These are phyloP conservation scores for Fusarium sp. DNA, from an alignment of 2,329 filamentous ascomycete genomes.

Conservation along the genomic window DNA sequence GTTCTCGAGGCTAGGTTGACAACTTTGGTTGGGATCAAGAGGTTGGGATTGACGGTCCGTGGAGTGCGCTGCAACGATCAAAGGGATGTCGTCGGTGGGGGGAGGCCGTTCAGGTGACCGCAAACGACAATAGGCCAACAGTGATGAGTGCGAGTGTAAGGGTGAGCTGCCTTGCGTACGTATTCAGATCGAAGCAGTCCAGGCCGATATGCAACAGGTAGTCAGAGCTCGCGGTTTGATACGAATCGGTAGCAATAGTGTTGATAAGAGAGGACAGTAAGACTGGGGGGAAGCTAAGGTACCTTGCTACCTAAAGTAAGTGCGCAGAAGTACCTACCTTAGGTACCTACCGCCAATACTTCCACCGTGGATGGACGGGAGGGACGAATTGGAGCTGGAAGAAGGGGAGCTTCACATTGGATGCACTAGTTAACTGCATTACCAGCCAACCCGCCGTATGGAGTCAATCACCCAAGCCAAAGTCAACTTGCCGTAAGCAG, in stretches of 20 bases:
- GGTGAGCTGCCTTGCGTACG: neutral
- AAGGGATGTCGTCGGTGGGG: neutral
- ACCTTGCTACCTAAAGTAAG: neutral
- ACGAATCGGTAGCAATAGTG: neutral
- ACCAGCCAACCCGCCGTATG: neutral
- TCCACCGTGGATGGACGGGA: neutral
- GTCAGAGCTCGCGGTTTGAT: neutral
- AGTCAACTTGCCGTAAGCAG: neutral
- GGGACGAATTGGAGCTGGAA: neutral
- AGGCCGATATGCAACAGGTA: neutral
- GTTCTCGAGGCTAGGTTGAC: constrained; percentile 9
- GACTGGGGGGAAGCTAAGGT: constrained; percentile 10
- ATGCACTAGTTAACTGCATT: neutral
- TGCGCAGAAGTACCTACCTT: neutral
- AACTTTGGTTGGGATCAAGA: constrained; percentile 33
- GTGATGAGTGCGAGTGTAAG: neutral
- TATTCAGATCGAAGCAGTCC: neutral
- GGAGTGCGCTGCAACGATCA: constrained; percentile 13
- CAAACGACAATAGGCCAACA: neutral
- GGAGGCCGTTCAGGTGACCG: neutral
- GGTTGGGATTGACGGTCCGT: constrained; percentile 29
- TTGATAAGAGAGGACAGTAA: constrained; percentile 1
- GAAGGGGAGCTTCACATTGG: neutral
- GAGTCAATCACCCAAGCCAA: neutral
- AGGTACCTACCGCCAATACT: neutral